A percentile compares a stretch with the other conserved stretches of the same genome.
phyloP scores from a whole-genome alignment of 208 protist species.

The Leishmania arabica region DNA sequence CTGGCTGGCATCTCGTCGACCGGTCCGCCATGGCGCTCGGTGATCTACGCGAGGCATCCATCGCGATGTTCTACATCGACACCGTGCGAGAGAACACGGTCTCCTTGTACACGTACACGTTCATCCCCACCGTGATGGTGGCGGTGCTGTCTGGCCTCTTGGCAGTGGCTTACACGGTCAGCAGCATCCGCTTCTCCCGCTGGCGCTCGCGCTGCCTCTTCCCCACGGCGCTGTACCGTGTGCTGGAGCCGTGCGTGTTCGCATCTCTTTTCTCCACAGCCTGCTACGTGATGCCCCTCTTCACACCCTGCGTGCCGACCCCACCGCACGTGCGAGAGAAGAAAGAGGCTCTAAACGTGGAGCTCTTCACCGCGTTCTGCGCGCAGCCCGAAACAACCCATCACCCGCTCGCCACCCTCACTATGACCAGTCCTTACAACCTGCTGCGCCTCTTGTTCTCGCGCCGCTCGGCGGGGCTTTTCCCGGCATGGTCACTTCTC shows the following conservation, averaged over 20 bases:
- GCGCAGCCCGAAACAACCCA: conserved; percentile 42
- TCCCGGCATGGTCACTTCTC: conserved; percentile 50
- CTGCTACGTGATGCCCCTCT: conserved; percentile 54
- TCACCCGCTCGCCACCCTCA: conserved; percentile 68
- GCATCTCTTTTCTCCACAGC: conserved; percentile 46
- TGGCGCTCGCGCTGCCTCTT: conserved; percentile 57
- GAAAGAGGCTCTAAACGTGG: conserved; percentile 42
- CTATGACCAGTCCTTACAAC: conserved; percentile 66
- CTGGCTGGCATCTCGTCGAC: conserved; percentile 42
- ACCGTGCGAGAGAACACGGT: conserved; percentile 45
- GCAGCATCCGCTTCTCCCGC: conserved; percentile 63
- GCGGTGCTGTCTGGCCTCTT: conserved; percentile 60
- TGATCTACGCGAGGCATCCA: conserved; percentile 43
- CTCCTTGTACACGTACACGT: conserved; percentile 55
- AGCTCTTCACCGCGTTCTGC: conserved; percentile 62
- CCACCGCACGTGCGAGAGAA: conserved; percentile 40
- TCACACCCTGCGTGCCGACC: conserved; percentile 52
- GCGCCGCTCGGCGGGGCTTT: conserved; percentile 46
- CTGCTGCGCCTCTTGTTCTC: conserved; percentile 70
- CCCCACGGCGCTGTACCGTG: conserved; percentile 37
- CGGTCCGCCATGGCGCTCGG: conserved; percentile 20
- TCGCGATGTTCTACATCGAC: conserved; percentile 69
- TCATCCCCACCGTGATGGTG: conserved; percentile 66
- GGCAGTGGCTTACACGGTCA: conserved; percentile 70
- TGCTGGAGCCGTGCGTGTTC: conserved; percentile 64